Conservation (phyloP, 208 protist species). For the Naegleria gruberi region DNA sequence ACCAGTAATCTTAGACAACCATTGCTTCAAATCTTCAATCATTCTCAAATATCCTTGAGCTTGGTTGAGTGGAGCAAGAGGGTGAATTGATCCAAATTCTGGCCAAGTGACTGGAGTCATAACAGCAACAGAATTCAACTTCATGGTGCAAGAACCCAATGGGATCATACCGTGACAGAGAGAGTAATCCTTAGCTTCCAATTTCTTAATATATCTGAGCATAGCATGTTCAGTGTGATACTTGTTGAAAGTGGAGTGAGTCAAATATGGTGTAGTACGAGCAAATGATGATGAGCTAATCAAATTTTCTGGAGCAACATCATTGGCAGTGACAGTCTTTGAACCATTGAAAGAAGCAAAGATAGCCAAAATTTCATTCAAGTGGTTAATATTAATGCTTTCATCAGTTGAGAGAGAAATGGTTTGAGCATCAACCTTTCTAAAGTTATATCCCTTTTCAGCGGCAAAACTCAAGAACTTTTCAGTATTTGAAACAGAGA, state of each 20-base stretch:
- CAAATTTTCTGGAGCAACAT: background rate
- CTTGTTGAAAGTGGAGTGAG: conserved; percentile 84
- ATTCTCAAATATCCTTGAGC: conserved; percentile 64
- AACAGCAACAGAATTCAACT: conserved; percentile 89
- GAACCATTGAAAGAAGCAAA: background rate
- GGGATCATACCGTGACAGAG: conserved; percentile 90
- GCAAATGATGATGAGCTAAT: conserved; percentile 29
- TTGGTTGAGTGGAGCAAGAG: conserved; percentile 84
- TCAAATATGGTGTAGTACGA: conserved; percentile 69
- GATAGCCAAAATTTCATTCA: conserved; percentile 35
- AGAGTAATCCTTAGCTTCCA: conserved; percentile 85
- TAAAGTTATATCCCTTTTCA: conserved; percentile 78
- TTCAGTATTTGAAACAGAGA: conserved; percentile 49
- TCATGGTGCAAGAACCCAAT: conserved; percentile 97
- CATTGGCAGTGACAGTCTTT: background rate
- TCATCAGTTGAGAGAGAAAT: conserved; percentile 86
- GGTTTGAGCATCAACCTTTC: conserved; percentile 53
- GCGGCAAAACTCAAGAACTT: conserved; percentile 52
- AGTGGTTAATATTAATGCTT: conserved; percentile 64
- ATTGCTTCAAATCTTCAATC: conserved; percentile 63
- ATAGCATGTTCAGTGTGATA: conserved; percentile 90
- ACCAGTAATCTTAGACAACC: conserved; percentile 82
- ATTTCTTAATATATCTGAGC: conserved; percentile 87
- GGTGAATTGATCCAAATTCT: conserved; percentile 82
- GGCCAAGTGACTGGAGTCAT: conserved; percentile 90